Conservation (phyloP, 441 rosid genomes). For the Jatropha multifida region DNA sequence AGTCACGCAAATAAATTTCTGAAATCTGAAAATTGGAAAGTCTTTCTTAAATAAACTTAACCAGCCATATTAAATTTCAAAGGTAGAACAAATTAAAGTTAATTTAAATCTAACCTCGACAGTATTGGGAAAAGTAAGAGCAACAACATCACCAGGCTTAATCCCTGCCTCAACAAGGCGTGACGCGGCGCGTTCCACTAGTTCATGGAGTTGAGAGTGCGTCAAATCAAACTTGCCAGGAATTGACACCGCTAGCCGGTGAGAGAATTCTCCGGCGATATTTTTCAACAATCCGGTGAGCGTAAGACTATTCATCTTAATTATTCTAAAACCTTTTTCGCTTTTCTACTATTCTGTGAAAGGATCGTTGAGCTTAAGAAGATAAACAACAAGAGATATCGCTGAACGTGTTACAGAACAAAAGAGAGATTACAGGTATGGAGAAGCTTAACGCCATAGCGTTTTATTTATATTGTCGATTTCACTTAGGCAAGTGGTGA, state of each 20-base stretch:
- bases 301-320: constrained; percentile 50
- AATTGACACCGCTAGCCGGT: constrained; percentile 52
- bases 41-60: too few species aligned
- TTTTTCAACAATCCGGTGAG: constrained; percentile 52
- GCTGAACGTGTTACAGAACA: neutral
- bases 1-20: too few species aligned
- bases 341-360: neutral
- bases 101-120: constrained; percentile 52
- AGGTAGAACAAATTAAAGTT: neutral
- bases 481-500: neutral
- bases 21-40: too few species aligned
- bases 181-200: constrained; percentile 65
- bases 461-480: neutral
- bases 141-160: constrained; percentile 77
- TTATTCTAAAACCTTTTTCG: neutral
- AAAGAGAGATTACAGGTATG: neutral
- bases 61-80: too few species aligned
- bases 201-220: constrained; percentile 50
- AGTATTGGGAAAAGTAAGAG: constrained; percentile 71
- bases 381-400: neutral
- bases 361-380: neutral
- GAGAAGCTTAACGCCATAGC: neutral
- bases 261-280: constrained; percentile 51
- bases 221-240: constrained; percentile 66
- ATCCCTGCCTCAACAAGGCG: constrained; percentile 56